phyloP scores from a whole-genome alignment of 2,329 filamentous ascomycete genomes.

The Colletotrichum brevisporum region DNA sequence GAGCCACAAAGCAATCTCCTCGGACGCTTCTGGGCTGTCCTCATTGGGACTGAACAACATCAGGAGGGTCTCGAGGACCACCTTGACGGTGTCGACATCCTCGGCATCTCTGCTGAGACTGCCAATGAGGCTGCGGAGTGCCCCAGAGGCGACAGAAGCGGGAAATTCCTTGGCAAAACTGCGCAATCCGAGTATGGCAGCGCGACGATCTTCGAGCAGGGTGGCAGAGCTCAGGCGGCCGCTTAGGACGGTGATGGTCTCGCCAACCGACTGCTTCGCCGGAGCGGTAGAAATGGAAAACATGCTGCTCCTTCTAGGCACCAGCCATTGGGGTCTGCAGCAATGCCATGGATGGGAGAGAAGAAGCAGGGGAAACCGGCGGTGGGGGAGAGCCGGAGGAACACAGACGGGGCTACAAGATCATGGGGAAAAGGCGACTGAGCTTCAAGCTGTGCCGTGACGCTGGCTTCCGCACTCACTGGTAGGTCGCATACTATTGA shows the following conservation, averaged over 20 bases:
- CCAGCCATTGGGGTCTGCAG: constrained; percentile 34
- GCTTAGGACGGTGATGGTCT: constrained; percentile 93
- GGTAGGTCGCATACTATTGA: too few relatives aligned
- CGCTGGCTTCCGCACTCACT: too few relatives aligned
- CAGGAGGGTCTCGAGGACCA: constrained; percentile 93
- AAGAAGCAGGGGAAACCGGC: background rate
- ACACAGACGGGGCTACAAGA: background rate
- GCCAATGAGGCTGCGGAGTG: constrained; percentile 88
- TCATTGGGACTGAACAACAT: constrained; percentile 86
- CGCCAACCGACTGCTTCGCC: constrained; percentile 94
- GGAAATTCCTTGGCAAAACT: constrained; percentile 98
- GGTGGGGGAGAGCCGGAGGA: background rate
- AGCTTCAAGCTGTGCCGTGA: background rate
- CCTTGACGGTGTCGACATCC: constrained; percentile 96
- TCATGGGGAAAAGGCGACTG: background rate
- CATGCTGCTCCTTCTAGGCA: constrained; percentile 56
- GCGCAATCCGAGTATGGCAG: constrained; percentile 90
- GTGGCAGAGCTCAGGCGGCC: constrained; percentile 90
- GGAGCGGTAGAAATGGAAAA: constrained; percentile 80
- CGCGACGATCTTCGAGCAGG: constrained; percentile 92
- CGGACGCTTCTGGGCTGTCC: constrained; percentile 89
- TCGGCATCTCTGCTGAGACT: constrained; percentile 89
- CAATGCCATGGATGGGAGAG: constrained; percentile 11
- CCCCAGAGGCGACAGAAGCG: constrained; percentile 93
- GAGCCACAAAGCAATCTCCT: constrained; percentile 95